These are phyloP conservation scores for Diplocarpon mali DNA, from an alignment of 2,329 filamentous ascomycete genomes.

Conservation along the genomic window DNA sequence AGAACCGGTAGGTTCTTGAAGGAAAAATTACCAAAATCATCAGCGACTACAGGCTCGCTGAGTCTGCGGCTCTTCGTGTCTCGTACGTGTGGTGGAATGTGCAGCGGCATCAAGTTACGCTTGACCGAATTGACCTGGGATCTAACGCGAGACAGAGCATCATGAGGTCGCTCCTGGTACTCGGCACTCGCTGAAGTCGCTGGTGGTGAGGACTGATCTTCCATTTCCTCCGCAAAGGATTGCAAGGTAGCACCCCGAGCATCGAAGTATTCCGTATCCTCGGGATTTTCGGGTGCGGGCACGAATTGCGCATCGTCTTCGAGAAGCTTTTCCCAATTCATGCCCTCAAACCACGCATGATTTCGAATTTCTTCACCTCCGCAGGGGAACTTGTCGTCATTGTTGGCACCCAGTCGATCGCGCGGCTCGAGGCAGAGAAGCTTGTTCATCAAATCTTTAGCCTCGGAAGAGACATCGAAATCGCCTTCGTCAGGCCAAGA, in stretches of 20 bases:
- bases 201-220: conserved; percentile 75
- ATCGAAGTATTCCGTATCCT: conserved; percentile 98
- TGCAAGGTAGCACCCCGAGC: conserved; percentile 81
- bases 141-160: conserved; percentile 81
- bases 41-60: conserved; percentile 77
- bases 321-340: conserved; percentile 84
- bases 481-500: conserved; percentile 84
- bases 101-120: conserved; percentile 84
- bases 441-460: conserved; percentile 89
- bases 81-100: conserved; percentile 92
- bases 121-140: conserved; percentile 82
- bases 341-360: conserved; percentile 78
- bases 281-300: conserved; percentile 81
- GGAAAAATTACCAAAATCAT: conserved; percentile 92
- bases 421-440: conserved; percentile 77
- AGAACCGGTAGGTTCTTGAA: conserved; percentile 96
- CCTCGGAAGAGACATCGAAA: conserved; percentile 70
- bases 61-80: conserved; percentile 79
- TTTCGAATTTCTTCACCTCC: conserved; percentile 85
- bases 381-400: conserved; percentile 66
- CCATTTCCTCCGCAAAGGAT: conserved; percentile 86
- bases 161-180: conserved; percentile 83
- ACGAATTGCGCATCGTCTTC: conserved; percentile 95
- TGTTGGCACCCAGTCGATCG: conserved; percentile 75
- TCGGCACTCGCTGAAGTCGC: conserved; percentile 58